These are phyloP conservation scores for Kluyveromyces siamensis DNA, from an alignment of 805 yeast species.

Conservation along the genomic window DNA sequence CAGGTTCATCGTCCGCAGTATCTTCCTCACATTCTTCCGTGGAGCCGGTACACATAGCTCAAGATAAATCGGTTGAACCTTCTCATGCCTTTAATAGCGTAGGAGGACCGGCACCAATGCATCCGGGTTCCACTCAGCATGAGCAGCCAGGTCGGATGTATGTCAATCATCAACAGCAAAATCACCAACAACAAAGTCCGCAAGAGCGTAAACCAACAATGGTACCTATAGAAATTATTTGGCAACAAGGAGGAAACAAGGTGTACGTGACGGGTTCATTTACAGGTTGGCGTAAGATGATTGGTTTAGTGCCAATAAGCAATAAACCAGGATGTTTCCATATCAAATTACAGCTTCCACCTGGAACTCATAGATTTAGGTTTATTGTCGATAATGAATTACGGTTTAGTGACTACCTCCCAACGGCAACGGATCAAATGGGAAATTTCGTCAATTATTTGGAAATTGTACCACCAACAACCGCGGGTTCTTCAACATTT, in stretches of 20 bases:
- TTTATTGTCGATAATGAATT: conserved; percentile 92
- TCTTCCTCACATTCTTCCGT: neutral
- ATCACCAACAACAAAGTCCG: neutral
- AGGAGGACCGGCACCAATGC: neutral
- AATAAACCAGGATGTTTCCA: conserved; percentile 36
- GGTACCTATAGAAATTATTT: conserved; percentile 60
- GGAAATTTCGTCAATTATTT: conserved; percentile 92
- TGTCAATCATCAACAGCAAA: conserved; percentile 7
- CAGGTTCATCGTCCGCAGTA: neutral
- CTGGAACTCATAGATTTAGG: conserved; percentile 88
- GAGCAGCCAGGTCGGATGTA: neutral
- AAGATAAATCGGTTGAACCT: neutral
- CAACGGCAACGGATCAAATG: conserved; percentile 96
- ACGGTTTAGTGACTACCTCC: conserved; percentile 76
- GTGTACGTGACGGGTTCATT: conserved; percentile 96
- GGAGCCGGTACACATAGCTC: neutral
- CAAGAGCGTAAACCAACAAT: conserved; percentile 7
- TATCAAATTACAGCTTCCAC: conserved; percentile 69
- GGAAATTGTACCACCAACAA: conserved; percentile 44
- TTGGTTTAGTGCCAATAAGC: conserved; percentile 51
- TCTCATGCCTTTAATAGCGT: neutral
- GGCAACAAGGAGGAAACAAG: conserved; percentile 95
- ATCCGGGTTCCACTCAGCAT: neutral
- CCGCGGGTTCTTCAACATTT: conserved; percentile 31
- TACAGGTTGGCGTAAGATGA: conserved; percentile 98